Evolutionary conservation across 202 grass and related monocot genomes (phyloP), one percentile per base, ranked within the genome.

Genomic region (Bolboschoenoplectus hybrid): DNA sequence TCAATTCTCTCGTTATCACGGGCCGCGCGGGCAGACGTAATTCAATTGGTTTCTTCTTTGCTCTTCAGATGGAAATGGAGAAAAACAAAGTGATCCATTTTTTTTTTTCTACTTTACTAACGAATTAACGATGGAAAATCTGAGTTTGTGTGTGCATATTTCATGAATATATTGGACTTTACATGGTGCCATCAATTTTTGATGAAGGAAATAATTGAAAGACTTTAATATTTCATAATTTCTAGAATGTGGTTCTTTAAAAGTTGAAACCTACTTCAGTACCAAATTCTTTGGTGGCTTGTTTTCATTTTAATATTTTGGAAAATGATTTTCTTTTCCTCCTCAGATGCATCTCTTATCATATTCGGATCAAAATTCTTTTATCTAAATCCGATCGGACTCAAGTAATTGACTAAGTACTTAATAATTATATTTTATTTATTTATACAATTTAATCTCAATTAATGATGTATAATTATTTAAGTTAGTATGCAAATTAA

Each of bases 81-180:
- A 57, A 36, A 56, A 14, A 5, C 50, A 77, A 39, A 14, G 34
- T 55, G 50, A 77, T 39, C 12, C 2, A 55, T 16, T 73, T 72
- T 77, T 76, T 76, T 49, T 55, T 39, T 77, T 69, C 14, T 44
- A 69, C 1, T 77, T 53, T 39, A 57, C 1, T 44, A 56, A 74
- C 11, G 12, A 78, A 58, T 39, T 39, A 38, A 57, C 12, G 74
- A 57, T 56, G 52, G 40, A 19, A 58, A 78, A 57, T 57, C 52
- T 36, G 32, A 78, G 67, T n/a, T 16, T 61, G 52, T n/a, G 11
- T 1, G 0, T 4, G 50, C 74, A 55, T 77, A 56, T 38, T 77
- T 55, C 32, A 7, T 39, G 4, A 9, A 56, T 10, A 9, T 6
- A 9, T n/a, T 78, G 50, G 8, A 6, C 39, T 51, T 32, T 49